Evolutionary conservation across 345 rosid genomes (phyloP).

Genomic region (Gossypium arboreum): DNA sequence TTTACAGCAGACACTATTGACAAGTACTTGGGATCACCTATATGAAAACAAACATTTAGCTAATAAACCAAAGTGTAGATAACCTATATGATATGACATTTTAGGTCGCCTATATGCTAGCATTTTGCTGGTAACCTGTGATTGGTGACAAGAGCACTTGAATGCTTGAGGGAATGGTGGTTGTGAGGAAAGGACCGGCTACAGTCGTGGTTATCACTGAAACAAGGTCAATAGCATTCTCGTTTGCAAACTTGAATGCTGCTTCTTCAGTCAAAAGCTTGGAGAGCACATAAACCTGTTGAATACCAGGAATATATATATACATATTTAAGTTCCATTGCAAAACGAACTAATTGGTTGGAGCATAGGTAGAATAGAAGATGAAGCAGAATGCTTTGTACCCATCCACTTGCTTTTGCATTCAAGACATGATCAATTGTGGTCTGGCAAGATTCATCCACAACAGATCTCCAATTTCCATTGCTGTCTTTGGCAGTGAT

Average conservation of each 20-base stretch:
- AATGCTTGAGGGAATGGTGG: constrained; percentile 63
- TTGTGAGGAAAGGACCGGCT: constrained; percentile 67
- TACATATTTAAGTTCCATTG: background rate
- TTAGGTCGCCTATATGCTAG: no score
- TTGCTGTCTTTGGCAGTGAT: constrained; percentile 56
- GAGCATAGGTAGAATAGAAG: background rate
- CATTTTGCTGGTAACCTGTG: constrained; percentile 37
- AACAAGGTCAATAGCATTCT: constrained; percentile 56
- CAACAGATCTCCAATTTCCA: constrained; percentile 52
- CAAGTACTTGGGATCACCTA: constrained; percentile 54
- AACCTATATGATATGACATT: no score
- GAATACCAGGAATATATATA: background rate
- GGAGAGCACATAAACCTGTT: constrained; percentile 65
- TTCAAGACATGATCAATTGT: constrained; percentile 44
- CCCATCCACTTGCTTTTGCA: constrained; percentile 81
- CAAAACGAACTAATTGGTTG: background rate
- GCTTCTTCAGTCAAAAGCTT: constrained; percentile 72
- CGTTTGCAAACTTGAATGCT: constrained; percentile 63
- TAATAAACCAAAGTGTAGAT: constrained; percentile 1
- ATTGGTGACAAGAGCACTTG: constrained; percentile 73
- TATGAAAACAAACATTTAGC: background rate
- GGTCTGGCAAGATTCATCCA: constrained; percentile 73
- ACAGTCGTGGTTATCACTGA: constrained; percentile 70
- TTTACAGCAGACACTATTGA: constrained; percentile 62
- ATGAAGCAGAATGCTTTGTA: constrained; percentile 20